Conservation (phyloP, 2,329 filamentous ascomycete genomes). For the Coniochaeta sp. region DNA sequence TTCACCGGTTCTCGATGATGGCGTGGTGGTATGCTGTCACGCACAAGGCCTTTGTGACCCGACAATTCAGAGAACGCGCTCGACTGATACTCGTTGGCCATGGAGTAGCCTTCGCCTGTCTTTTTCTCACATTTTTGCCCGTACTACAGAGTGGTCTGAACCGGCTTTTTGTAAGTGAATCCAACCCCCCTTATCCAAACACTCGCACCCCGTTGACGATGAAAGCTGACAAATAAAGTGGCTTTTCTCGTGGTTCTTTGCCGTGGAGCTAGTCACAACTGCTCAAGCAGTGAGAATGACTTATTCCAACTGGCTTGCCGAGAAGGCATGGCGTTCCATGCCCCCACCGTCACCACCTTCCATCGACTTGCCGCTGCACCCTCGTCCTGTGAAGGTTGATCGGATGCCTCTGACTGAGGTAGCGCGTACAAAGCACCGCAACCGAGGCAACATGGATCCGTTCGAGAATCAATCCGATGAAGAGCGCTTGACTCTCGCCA, state of each 20-base stretch:
- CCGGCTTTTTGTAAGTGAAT: background rate
- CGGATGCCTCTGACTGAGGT: too few relatives aligned
- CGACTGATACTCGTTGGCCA: background rate
- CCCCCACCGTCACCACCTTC: background rate
- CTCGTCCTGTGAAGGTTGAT: too few relatives aligned
- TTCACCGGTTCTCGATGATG: background rate
- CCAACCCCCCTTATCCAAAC: background rate
- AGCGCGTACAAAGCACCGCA: too few relatives aligned
- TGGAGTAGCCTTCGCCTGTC: background rate
- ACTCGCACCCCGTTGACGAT: background rate
- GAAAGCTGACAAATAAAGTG: background rate
- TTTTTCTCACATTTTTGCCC: background rate
- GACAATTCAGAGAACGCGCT: background rate
- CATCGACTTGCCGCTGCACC: background rate
- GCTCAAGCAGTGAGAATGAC: background rate
- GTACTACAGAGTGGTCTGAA: background rate
- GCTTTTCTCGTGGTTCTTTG: background rate
- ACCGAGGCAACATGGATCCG: too few relatives aligned
- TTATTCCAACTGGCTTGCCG: background rate
- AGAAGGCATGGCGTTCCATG: background rate
- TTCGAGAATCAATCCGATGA: too few relatives aligned
- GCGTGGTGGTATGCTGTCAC: background rate
- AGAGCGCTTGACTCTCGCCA: too few relatives aligned
- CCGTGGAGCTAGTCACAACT: background rate
- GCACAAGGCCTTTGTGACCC: background rate